Base-by-base conservation (phyloP, 176 grass and related monocot genomes). In the Chloris gayana region DNA sequence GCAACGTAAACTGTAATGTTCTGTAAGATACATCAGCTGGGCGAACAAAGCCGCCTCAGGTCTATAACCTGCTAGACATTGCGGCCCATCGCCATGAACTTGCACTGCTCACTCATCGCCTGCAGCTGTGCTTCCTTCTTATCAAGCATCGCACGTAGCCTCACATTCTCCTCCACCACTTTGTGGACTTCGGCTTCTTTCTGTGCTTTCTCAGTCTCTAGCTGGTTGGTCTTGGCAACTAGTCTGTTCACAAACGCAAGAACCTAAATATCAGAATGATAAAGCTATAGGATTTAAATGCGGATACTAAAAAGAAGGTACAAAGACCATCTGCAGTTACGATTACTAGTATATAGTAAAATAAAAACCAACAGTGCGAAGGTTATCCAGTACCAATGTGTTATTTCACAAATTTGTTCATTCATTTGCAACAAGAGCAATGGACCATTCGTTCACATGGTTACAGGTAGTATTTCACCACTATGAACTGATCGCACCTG, bases 91-190 rank as follows among this genome's bases (percentile, higher is more conserved):
- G 90, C 88, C 90, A 98, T 98, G 74, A 98, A 98, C 88, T 95
- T 95, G 88, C 90, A 95, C 74, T 95, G 92, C 77, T 98, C 95
- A 14, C 91, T 98, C 92, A 95, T 93, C 0, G 81, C 90, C 63
- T 89, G 85, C 50, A 95, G 84, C 83, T 95, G 92, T 0, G 88
- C 90, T 5, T 93, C 95, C 87, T 98, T 93, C 83, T 94, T 94
- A 77, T 98, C 92, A 45, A 95, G 78, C 79, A 85, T 80, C 2
- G 90, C 90, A 39, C 84, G 83, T n/a, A 98, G 81, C 77, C 81
- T 87, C 32, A 94, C 86, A 18, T 98, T 98, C 84, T 98, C 95
- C 73, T 98, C 92, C 66, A 98, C 88, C 21, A 92, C 87, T 50
- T 98, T 91, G 71, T 93, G 77, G 11, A 90, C 90, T 82, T 98